Evolutionary conservation across 2,329 filamentous ascomycete genomes (phyloP).

Genomic region (Botryotinia convoluta): DNA sequence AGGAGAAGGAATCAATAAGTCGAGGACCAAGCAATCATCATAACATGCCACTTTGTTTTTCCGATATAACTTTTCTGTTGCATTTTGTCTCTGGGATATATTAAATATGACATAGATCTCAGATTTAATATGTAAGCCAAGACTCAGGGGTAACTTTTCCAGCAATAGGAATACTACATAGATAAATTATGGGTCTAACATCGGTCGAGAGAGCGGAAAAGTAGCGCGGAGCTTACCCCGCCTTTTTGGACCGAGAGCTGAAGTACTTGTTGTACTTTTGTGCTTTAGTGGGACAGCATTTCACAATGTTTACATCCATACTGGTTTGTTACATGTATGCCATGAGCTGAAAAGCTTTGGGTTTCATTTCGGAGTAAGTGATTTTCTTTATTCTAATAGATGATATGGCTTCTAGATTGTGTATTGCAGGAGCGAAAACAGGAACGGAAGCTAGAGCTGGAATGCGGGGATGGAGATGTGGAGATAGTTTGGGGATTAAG

Average conservation of each 20-base stretch:
- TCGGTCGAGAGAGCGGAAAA: background rate
- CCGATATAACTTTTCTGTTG: background rate
- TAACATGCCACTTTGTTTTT: background rate
- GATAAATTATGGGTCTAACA: background rate
- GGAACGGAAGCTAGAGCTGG: background rate
- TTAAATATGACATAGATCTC: constrained; percentile 6
- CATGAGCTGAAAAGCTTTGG: background rate
- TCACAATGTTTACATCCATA: background rate
- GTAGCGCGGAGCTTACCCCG: constrained; percentile 11
- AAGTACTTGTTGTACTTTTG: background rate
- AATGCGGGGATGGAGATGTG: background rate
- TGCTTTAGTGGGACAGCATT: background rate
- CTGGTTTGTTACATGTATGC: background rate
- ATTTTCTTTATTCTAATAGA: background rate
- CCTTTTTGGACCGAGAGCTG: background rate
- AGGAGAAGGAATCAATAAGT: constrained; percentile 3
- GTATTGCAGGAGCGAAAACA: background rate
- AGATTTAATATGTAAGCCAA: constrained; percentile 1
- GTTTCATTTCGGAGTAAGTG: background rate
- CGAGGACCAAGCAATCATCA: background rate
- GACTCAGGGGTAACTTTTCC: constrained; percentile 1
- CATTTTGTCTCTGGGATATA: background rate
- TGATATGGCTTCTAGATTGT: background rate
- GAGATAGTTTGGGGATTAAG: background rate
- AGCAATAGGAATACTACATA: background rate